Base-by-base conservation (phyloP, 176 grass and related monocot genomes). In the Otatea glauca region DNA sequence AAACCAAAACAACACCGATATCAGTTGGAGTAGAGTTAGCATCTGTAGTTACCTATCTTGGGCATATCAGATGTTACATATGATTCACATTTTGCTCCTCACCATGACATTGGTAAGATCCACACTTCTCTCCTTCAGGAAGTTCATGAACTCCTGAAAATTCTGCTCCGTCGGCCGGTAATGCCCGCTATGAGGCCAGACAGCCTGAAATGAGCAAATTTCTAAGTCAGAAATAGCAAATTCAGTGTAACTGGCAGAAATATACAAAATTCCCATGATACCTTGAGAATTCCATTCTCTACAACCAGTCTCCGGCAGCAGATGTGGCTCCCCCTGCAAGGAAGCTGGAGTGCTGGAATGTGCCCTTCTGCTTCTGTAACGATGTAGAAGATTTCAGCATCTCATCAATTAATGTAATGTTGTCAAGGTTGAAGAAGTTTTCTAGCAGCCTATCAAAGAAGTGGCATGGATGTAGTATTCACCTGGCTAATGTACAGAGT, bases 281-380 rank as follows among this genome's bases (percentile, higher is more conserved):
- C 93, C 91, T 91, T 93, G 44, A 96, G 82, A 86, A 81, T 29
- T 49, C 94, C 94, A 73, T 89, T 65, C 68, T 93, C 85, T 3
- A 89, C 86, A 68, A 86, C 65, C 47, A 96, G 54, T 79, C 86
- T 88, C 39, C 94, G 83, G 91, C 91, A 67, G 91, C 91, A 76
- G 89, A 88, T 16, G 94, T 92, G 15, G 94, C 88, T 16, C 94
- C 94, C 47, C 91, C 94, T 53, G 94, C 90, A 59, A 96, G 94
- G 86, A 96, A 93, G 81, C 94, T 96, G 1, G 94, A 96, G 81
- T 96, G 93, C 68, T 96, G 94, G 85, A 96, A 96, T 21, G 61
- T 81, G 1, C 94, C 91, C 69, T 91, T 96, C 34, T 75, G 83
- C 47, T 93, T 96, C 91, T 93, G 86, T 78, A 85, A 74, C 32